Base-by-base conservation (phyloP, 2,329 filamentous ascomycete species). In the Pleoardoris graminearum region DNA sequence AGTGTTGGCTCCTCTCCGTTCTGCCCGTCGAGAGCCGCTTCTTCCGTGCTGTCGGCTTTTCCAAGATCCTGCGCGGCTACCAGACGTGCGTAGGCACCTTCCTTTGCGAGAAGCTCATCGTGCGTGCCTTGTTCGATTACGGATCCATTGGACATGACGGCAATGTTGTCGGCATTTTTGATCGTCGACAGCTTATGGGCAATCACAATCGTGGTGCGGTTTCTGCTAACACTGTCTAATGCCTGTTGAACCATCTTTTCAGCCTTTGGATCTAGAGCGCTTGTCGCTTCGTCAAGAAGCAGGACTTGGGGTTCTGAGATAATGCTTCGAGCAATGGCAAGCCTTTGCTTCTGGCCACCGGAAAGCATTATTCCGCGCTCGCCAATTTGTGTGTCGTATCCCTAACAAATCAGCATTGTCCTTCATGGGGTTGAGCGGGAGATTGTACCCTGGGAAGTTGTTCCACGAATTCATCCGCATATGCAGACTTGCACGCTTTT, bases 111-210 rank as follows among this genome's bases (percentile, higher is more conserved):
- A 8, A 99, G 82, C 11, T 88, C 80, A 53, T 92, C 84, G 68
- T 97, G 93, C 0, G 84, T 91, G 43, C 94, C 94, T 74, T 97
- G 91, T 73, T 99, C 94, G 12, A 96, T 80, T 50, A 99, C 93
- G 17, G 80, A 76, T 7, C 93, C 93, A 53, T 85, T 74, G 8
- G 86, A 82, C 86, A 99, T 92, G 60, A 97, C 92, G 17, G 96
- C 90, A 62, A 99, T 97, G 67, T 96, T 97, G 72, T 97, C 88
- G 0, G 93, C 92, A 60, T 91, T 87, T 71, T 86, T 91, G 76
- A 97, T 96, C 4, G 94, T 99, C 0, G 91, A 96, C 6, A 97
- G 80, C 64, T 93, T 89, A 76, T 99, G 94, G 36, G 94, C 94
- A 72, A 99, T 97, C 7, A 92, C 89, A 64, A 97, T 96, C 2